Evolutionary conservation across 2,329 filamentous ascomycete species (phyloP).

Genomic region (Fusarium pseudonygamai): DNA sequence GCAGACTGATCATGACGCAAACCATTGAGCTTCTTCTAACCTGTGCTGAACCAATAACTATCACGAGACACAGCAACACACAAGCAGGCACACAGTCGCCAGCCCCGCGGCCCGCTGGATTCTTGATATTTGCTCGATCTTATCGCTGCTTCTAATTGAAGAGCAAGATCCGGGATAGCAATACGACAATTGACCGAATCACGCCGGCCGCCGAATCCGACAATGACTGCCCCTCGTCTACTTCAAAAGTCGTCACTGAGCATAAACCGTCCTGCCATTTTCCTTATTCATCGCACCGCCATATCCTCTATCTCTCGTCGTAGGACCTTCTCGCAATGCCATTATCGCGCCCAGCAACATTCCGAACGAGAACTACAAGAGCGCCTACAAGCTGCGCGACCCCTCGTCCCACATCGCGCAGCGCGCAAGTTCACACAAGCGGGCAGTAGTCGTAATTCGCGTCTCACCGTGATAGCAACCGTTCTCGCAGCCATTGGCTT

Average conservation of each 20-base stretch:
- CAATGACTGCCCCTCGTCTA: constrained; percentile 38
- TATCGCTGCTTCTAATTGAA: not conserved
- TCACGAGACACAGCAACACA: constrained; percentile 14
- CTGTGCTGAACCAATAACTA: constrained; percentile 6
- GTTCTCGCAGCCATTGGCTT: constrained; percentile 61
- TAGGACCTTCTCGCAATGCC: constrained; percentile 40
- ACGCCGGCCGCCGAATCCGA: not conserved
- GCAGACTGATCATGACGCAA: constrained; percentile 26
- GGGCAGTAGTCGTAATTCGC: constrained; percentile 44
- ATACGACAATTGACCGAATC: not conserved
- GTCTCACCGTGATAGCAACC: constrained; percentile 52
- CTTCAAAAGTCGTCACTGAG: constrained; percentile 10
- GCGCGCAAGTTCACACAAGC: constrained; percentile 42
- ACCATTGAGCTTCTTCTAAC: constrained; percentile 11
- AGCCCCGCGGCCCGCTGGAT: not conserved
- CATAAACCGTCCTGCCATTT: constrained; percentile 1
- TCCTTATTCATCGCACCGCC: constrained; percentile 5
- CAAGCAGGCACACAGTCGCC: not conserved
- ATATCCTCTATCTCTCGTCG: not conserved
- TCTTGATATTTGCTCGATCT: not conserved
- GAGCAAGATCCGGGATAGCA: not conserved
- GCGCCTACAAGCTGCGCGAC: constrained; percentile 40
- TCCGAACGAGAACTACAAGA: constrained; percentile 40
- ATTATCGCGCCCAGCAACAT: constrained; percentile 27
- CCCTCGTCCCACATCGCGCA: constrained; percentile 44